Percentiles rank a stretch among this genome's conserved stretches.
Conservation (phyloP, 2,329 filamentous ascomycete species). For the Trichoderma aggressivum region DNA sequence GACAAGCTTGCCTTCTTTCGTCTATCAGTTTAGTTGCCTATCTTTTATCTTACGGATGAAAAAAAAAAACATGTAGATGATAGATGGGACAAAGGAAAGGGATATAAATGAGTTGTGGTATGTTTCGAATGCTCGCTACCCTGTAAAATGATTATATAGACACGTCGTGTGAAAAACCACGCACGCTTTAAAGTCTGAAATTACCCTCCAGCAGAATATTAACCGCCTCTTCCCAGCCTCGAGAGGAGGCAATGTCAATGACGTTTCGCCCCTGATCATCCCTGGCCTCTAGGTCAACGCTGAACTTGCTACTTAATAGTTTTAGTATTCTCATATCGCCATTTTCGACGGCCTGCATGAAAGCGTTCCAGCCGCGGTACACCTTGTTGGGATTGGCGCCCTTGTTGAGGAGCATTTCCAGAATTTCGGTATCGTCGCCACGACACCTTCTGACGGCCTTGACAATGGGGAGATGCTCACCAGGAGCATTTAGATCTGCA, state of each 20-base stretch:
- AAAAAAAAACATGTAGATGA: not conserved
- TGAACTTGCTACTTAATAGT: constrained; percentile 47
- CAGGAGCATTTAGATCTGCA: constrained; percentile 63
- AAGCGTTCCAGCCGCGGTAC: constrained; percentile 63
- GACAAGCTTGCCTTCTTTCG: not conserved
- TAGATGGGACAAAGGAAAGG: not conserved
- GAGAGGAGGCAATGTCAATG: constrained; percentile 54
- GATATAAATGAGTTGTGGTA: not conserved
- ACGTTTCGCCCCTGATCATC: constrained; percentile 55
- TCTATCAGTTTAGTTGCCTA: not conserved
- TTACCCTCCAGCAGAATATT: constrained; percentile 44
- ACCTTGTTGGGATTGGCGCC: constrained; percentile 67
- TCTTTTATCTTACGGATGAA: not conserved
- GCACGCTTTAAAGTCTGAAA: constrained; percentile 1
- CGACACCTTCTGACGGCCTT: constrained; percentile 62
- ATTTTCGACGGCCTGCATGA: constrained; percentile 64
- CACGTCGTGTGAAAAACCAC: not conserved
- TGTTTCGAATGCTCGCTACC: not conserved
- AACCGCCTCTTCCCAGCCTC: constrained; percentile 57
- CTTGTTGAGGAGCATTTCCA: constrained; percentile 59
- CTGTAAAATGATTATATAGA: not conserved
- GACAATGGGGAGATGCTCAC: constrained; percentile 68
- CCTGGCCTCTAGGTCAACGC: constrained; percentile 48
- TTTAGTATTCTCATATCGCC: constrained; percentile 54
- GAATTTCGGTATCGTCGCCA: constrained; percentile 54